phyloP scores from a whole-genome alignment of 108 stramenopile genomes.

The Skeletonema grethae region DNA sequence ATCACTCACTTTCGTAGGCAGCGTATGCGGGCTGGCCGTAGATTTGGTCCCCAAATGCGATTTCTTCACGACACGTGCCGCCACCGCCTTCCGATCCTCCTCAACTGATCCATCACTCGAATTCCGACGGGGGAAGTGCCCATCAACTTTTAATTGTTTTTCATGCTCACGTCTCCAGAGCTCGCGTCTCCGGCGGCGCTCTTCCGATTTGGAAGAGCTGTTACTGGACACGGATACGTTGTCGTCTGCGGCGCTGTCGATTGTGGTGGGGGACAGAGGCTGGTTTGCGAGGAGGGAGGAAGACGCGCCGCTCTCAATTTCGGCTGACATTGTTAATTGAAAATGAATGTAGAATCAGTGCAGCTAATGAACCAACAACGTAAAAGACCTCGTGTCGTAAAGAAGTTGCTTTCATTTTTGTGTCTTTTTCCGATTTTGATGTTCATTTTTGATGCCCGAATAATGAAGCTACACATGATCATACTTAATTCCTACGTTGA shows the following conservation, averaged over 20 bases:
- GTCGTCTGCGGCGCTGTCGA: conserved; percentile 11
- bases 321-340: neutral
- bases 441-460: too few species aligned
- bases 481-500: too few species aligned
- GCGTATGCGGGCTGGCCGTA: conserved; percentile 37
- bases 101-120: neutral
- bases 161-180: conserved; percentile 34
- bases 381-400: too few species aligned
- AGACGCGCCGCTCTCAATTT: neutral
- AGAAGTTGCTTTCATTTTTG: too few species aligned
- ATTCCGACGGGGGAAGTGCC: conserved; percentile 38
- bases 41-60: conserved; percentile 41
- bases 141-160: conserved; percentile 38
- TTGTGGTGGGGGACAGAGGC: conserved; percentile 1
- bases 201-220: conserved; percentile 21
- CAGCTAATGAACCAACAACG: too few species aligned
- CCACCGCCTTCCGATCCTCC: conserved; percentile 18
- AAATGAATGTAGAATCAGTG: too few species aligned
- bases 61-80: conserved; percentile 31
- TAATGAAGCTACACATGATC: too few species aligned
- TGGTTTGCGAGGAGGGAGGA: neutral
- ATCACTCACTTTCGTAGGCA: conserved; percentile 42
- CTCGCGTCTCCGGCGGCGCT: conserved; percentile 33
- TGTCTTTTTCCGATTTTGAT: too few species aligned
- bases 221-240: conserved; percentile 27